Evolutionary conservation across 306 rosid genomes (phyloP).

Genomic region (Cercis canadensis): DNA sequence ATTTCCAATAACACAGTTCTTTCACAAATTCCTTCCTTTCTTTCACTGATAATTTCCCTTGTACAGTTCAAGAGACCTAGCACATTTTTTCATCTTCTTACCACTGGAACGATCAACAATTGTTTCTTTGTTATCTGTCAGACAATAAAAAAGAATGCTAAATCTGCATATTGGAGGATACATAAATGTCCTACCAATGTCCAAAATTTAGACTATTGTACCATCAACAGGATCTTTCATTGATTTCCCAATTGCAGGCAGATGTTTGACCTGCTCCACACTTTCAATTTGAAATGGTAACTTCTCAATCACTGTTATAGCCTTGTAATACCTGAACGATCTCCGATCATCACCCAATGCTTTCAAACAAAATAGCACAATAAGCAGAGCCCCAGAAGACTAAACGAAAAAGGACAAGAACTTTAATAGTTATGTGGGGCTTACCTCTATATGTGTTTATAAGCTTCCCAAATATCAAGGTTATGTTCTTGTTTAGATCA

Average conservation of each 20-base stretch:
- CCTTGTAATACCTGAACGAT: slow-evolving; percentile 95
- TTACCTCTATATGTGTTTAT: slow-evolving; percentile 88
- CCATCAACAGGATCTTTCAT: slow-evolving; percentile 55
- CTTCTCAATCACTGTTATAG: slow-evolving; percentile 83
- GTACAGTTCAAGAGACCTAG: too few species aligned
- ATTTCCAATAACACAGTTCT: too few species aligned
- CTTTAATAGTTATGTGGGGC: slow-evolving; percentile 12
- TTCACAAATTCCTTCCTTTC: too few species aligned
- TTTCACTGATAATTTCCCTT: too few species aligned
- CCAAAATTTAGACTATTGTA: slow-evolving; percentile 1
- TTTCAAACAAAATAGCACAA: slow-evolving; percentile 47
- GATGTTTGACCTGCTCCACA: slow-evolving; percentile 69
- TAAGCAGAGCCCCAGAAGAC: slow-evolving; percentile 34
- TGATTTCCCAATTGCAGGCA: slow-evolving; percentile 87
- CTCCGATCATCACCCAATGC: slow-evolving; percentile 94
- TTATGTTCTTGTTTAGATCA: slow-evolving; percentile 75
- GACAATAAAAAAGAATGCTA: slow-evolving; percentile 12
- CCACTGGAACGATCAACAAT: too few species aligned
- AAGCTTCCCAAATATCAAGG: slow-evolving; percentile 86
- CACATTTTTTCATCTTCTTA: too few species aligned
- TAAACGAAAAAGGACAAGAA: neutral
- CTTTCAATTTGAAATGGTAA: slow-evolving; percentile 79
- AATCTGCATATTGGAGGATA: slow-evolving; percentile 8
- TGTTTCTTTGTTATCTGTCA: slow-evolving; percentile 34
- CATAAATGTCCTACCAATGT: slow-evolving; percentile 5